Evolutionary conservation across 768 basidiomycete species (phyloP), one percentile per base, ranked within the genome.

Genomic region (Obba rivulosa): DNA sequence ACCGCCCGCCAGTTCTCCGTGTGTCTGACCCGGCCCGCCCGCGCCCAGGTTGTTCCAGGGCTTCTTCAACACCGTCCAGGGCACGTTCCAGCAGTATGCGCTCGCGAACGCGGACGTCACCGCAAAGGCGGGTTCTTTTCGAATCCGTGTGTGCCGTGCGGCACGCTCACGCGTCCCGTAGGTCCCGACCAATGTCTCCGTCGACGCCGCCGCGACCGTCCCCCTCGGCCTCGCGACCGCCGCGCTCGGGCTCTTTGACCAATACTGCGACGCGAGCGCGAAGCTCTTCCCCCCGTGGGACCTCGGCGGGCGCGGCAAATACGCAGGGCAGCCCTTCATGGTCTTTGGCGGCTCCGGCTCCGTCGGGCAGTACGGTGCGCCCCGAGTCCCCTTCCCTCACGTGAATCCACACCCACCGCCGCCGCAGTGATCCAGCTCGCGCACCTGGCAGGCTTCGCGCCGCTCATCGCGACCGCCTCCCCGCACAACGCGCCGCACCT

Each of bases 141-240:
- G 60, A 63, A 1, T 11, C 28, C 7, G 9, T 28, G 2, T 17
- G 1, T 4, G 9, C n/a, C n/a, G n/a, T 14, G 4, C 21, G 11
- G 2, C 5, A 44, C n/a, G 2, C 11, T 14, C 4, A 5, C 16
- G 20, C 11, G 8, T 7, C n/a, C n/a, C n/a, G 2, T 37, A 62
- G 55, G 54, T 69, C 13, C 67, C 66, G 1, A 41, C 45, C 14
- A 59, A 59, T 40, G 18, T 66, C 28, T 49, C 59, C 1, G 60
- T 65, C 46, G 66, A 65, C 8, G 20, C 63, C 28, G 68, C 63
- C 0, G 45, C 62, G 9, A 57, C 65, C 2, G 51, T 68, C n/a
- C 66, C 67, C 4, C 52, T 63, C 18, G 62, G 51, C 2, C 51
- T 66, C 28, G 62, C 59, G 9, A 63, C 65, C 10, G 61, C 64